Base-by-base conservation (phyloP, 2,329 filamentous ascomycete species). In the Macrophomina phaseolina region DNA sequence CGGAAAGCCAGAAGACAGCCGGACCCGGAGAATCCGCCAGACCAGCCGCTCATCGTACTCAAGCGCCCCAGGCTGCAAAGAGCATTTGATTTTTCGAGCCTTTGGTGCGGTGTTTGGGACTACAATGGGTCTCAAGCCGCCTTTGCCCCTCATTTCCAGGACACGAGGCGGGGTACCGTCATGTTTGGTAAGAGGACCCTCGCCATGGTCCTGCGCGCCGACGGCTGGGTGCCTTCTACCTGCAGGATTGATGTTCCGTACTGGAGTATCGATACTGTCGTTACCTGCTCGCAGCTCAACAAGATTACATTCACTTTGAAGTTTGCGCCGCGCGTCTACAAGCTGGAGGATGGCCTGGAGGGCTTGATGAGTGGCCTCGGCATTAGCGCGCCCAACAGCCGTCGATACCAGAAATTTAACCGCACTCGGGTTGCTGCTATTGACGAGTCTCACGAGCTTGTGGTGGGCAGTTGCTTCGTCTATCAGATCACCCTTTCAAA, bases 391-490 rank as follows among this genome's bases (percentile, higher is more conserved):
- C 71, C 67, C 0, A 67, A 8, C 69, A 62, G 52, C 18, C 69
- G 46, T 42, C 56, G 58, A 3, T 32, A 56, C 53, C 69, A 40
- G 42, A 62, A 14, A 23, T 64, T 65, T 16, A 63, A 65, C 18
- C 67, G 69, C 7, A 69, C 67, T 76, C 52, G 80, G 36, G 71
- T 81, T 7, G 74, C 77, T 5, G 73, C 70, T 34, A 71, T 85
- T 53, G 76, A 79, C 64, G 69, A 68, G 2, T 61, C 70, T 0
- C 79, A 84, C 65, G 72, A 72, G 11, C 73, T 71, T n/a, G 78
- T 81, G 46, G 78, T 79, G 2, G 80, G 81, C 2, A 79, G 76
- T 48, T 86, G 83, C 67, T 81, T 85, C 55, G 82, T 86, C 0
- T 88, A 88, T 70, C 80, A 81, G 23, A 60, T 78, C 3, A 66